A percentile compares a stretch with the other conserved stretches of the same genome.
Evolutionary conservation across 495 filamentous ascomycete genomes (phyloP).

Genomic region (Penicillium malachiteum): DNA sequence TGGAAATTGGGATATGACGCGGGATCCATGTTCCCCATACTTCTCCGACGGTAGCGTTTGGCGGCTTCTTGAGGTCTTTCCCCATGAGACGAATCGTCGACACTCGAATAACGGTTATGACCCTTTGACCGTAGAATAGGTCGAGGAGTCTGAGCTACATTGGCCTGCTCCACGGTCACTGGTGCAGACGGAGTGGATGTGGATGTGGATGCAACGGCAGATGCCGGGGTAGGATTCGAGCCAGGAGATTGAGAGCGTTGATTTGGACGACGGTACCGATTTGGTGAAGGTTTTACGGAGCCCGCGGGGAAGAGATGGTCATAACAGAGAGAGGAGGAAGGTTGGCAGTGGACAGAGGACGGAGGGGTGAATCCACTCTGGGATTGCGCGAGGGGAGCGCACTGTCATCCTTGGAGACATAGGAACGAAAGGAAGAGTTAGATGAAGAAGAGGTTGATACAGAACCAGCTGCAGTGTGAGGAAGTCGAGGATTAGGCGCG

Average conservation of each 20-base stretch:
- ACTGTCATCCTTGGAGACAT: constrained; percentile 50
- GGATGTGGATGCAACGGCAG: constrained; percentile 11
- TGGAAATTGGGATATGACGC: constrained; percentile 40
- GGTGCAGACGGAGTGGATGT: constrained; percentile 20
- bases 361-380: constrained; percentile 37
- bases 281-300: constrained; percentile 58
- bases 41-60: constrained; percentile 77
- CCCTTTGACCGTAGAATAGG: constrained; percentile 15
- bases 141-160: constrained; percentile 3
- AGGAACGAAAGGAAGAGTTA: constrained; percentile 40
- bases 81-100: constrained; percentile 50
- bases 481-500: constrained; percentile 41
- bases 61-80: constrained; percentile 56
- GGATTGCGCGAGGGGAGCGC: constrained; percentile 43
- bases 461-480: constrained; percentile 61
- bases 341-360: constrained; percentile 54
- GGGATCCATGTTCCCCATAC: constrained; percentile 77
- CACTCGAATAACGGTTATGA: constrained; percentile 49
- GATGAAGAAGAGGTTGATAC: constrained; percentile 56
- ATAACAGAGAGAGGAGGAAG: constrained; percentile 45
- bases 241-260: constrained; percentile 46
- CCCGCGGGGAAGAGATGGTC: constrained; percentile 47
- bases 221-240: constrained; percentile 14
- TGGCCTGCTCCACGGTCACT: constrained; percentile 26
- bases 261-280: constrained; percentile 63